Evolutionary conservation across 352 stramenopile genomes (phyloP), one percentile per base, ranked within the genome.

Genomic region (Phytophthora cactorum): DNA sequence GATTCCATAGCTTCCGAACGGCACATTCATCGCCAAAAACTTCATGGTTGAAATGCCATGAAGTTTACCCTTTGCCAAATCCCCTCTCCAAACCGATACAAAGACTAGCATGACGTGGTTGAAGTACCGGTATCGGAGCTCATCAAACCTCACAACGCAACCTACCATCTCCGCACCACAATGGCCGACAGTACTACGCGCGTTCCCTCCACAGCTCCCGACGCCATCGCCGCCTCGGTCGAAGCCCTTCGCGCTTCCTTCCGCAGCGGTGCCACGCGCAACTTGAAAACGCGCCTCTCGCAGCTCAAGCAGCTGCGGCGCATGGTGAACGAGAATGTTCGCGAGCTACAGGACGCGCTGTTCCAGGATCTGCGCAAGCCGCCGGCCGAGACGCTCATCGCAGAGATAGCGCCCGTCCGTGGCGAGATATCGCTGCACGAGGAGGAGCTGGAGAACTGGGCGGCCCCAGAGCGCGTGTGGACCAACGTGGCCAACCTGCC

Each of bases 311-410:
- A 74, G 57, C 51, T 95, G 11, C 70, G 64, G 6, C 65, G 62
- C 25, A 49, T 93, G 57, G 32, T 95, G 5, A 59, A 69, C n/a
- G 79, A 93, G 49, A 78, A 81, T 50, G 58, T 72, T 44, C 36
- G 52, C 10, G 74, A 80, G 63, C 44, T 95, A 12, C 70, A 70
- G 34, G 81, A 81, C 32, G 85, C 84, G 39, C 41, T 93, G 41
- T 79, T 66, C 59, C 81, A 81, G 32, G 86, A 95, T 56, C 44
- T 95, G 54, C 78, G 84, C 79, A 88, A 89, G 63, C 74, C 82
- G 25, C 75, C 84, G 31, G 69, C 79, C 31, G 90, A 97, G 73
- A 79, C 70, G 52, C 73, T 77, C n/a, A 65, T 89, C 53, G 74
- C 63, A 15, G 90, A 97, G 62, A 52, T 92, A 12, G 51, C 52